Conservation (phyloP, 2,329 filamentous ascomycete species). For the Verticillium nonalfalfae region DNA sequence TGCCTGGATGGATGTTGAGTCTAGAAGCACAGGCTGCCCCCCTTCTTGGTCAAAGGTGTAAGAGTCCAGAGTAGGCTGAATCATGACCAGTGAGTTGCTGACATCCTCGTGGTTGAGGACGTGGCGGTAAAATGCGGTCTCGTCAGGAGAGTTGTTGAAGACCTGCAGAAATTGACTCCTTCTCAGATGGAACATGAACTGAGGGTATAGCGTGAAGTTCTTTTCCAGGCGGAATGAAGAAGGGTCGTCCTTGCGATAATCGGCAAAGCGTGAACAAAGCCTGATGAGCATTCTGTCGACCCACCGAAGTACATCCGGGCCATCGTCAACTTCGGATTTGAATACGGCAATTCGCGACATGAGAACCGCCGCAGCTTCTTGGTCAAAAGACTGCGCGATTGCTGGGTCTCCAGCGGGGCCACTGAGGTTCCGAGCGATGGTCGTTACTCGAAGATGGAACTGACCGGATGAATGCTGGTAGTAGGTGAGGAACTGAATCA, state of each 20-base stretch:
- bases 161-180: slow-evolving; percentile 97
- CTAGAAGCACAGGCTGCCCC: slow-evolving; percentile 84
- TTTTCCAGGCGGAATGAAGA: slow-evolving; percentile 96
- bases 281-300: slow-evolving; percentile 98
- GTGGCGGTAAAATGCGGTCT: slow-evolving; percentile 98
- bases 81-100: slow-evolving; percentile 96
- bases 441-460: slow-evolving; percentile 93
- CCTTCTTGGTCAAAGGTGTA: slow-evolving; percentile 97
- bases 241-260: slow-evolving; percentile 96
- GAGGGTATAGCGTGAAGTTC: slow-evolving; percentile 97
- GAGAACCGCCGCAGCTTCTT: slow-evolving; percentile 92
- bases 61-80: slow-evolving; percentile 93
- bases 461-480: slow-evolving; percentile 97
- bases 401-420: slow-evolving; percentile 91
- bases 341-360: slow-evolving; percentile 99
- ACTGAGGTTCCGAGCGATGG: slow-evolving; percentile 83
- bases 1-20: slow-evolving; percentile 93
- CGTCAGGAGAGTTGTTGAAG: slow-evolving; percentile 98
- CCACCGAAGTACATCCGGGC: slow-evolving; percentile 96
- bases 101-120: slow-evolving; percentile 97
- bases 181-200: slow-evolving; percentile 99
- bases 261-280: slow-evolving; percentile 91
- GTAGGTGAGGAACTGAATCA: slow-evolving; percentile 98
- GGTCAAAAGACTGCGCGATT: slow-evolving; percentile 94
- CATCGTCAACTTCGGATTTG: slow-evolving; percentile 97